Evolutionary conservation across 2,329 filamentous ascomycete species (phyloP).

Genomic region (Ophiocordyceps camponoti-leonardi): DNA sequence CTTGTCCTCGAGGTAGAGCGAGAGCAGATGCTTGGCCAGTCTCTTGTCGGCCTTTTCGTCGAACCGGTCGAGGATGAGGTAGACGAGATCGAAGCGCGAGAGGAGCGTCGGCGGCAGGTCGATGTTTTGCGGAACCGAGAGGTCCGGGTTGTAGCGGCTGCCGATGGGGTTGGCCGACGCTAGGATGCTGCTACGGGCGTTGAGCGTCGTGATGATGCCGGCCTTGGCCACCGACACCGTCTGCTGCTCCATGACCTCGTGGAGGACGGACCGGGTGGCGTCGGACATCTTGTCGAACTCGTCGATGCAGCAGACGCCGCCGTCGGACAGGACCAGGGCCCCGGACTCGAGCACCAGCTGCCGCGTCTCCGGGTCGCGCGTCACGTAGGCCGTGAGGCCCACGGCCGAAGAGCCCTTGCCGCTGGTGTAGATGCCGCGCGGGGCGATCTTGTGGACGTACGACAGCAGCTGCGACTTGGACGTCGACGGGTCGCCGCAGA

Average conservation of each 20-base stretch:
- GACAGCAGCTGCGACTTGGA: slow-evolving; percentile 97
- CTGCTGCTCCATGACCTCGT: slow-evolving; percentile 99
- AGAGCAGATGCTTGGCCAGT: slow-evolving; percentile 85
- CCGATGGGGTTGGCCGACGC: slow-evolving; percentile 93
- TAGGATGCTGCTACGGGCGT: slow-evolving; percentile 86
- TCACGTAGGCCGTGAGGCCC: slow-evolving; percentile 88
- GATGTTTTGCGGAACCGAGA: slow-evolving; percentile 82
- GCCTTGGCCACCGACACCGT: slow-evolving; percentile 98
- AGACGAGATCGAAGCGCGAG: slow-evolving; percentile 98
- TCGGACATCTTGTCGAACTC: slow-evolving; percentile 99
- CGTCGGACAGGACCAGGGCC: slow-evolving; percentile 92
- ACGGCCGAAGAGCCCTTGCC: slow-evolving; percentile 95
- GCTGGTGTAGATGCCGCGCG: slow-evolving; percentile 90
- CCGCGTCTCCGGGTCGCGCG: slow-evolving; percentile 96
- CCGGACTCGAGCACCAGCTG: slow-evolving; percentile 98
- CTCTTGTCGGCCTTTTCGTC: slow-evolving; percentile 83
- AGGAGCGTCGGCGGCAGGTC: slow-evolving; percentile 99
- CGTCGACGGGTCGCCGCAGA: slow-evolving; percentile 91
- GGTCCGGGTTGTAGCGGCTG: slow-evolving; percentile 93
- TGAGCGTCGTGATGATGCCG: slow-evolving; percentile 92
- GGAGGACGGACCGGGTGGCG: slow-evolving; percentile 89
- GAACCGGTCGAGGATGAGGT: slow-evolving; percentile 92
- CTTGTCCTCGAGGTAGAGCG: slow-evolving; percentile 86
- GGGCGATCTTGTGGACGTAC: slow-evolving; percentile 91
- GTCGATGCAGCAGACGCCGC: slow-evolving; percentile 94